Evolutionary conservation across 1,284 basidiomycete species (phyloP).

Genomic region (Hemileia vastatrix): DNA sequence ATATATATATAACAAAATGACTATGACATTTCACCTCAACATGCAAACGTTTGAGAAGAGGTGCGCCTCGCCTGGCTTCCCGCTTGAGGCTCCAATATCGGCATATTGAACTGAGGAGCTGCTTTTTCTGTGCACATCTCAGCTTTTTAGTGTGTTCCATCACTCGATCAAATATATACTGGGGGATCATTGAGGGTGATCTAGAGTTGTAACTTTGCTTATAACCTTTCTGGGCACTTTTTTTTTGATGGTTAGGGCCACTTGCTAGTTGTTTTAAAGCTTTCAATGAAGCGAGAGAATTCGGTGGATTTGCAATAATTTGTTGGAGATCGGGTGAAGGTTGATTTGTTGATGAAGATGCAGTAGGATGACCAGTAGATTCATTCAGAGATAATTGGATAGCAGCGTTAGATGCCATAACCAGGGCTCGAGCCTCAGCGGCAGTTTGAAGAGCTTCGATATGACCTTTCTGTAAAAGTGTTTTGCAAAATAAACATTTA

Average conservation of each 20-base stretch:
- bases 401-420: not conserved
- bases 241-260: constrained; percentile 10
- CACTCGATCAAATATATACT: constrained; percentile 57
- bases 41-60: constrained; percentile 83
- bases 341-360: not conserved
- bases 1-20: too few species aligned
- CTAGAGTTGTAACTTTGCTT: constrained; percentile 46
- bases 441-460: constrained; percentile 55
- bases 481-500: constrained; percentile 11
- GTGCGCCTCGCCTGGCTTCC: constrained; percentile 83
- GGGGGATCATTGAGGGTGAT: constrained; percentile 51
- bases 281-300: constrained; percentile 7
- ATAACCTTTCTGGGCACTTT: not conserved
- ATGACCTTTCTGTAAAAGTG: constrained; percentile 55
- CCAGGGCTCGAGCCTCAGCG: constrained; percentile 44
- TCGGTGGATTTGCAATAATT: constrained; percentile 4
- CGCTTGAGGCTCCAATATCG: constrained; percentile 96
- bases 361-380: not conserved
- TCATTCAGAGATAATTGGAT: not conserved
- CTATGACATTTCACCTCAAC: constrained; percentile 55
- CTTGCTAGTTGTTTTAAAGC: constrained; percentile 14
- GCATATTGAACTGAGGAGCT: constrained; percentile 69
- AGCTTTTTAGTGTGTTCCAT: constrained; percentile 66
- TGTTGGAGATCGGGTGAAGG: not conserved
- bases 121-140: constrained; percentile 62